Evolutionary conservation across 2,329 filamentous ascomycete species (phyloP).

Genomic region (Hypoxylon sp.): DNA sequence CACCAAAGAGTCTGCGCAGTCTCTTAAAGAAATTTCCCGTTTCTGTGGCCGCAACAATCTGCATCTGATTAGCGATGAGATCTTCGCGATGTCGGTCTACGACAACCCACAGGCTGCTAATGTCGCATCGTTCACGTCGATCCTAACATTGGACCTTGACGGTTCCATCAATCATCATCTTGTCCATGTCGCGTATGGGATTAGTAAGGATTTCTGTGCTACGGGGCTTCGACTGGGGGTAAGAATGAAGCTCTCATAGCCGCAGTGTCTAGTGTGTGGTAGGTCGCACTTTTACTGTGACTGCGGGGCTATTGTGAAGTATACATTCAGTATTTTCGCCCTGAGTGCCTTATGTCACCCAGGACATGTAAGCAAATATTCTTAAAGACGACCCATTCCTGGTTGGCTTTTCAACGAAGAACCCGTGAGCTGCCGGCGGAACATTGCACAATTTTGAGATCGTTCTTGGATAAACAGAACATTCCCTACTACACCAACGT

Average conservation of each 20-base stretch:
- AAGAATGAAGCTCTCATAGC: constrained; percentile 10
- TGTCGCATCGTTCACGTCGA: constrained; percentile 2
- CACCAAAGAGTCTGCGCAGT: constrained; percentile 3
- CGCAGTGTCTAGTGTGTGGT: constrained; percentile 7
- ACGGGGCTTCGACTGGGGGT: constrained; percentile 4
- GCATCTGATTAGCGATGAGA: constrained; percentile 10
- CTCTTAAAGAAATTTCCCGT: constrained; percentile 7
- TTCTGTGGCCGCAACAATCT: constrained; percentile 12
- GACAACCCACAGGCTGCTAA: constrained; percentile 5
- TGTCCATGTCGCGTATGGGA: constrained; percentile 12
- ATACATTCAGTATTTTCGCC: background rate
- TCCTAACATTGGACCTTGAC: background rate
- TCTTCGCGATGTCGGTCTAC: constrained; percentile 16
- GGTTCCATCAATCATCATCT: constrained; percentile 6
- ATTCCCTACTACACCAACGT: constrained; percentile 3
- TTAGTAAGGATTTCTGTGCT: constrained; percentile 15
- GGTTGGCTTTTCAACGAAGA: constrained; percentile 1
- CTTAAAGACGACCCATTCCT: constrained; percentile 1
- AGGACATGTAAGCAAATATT: constrained; percentile 9
- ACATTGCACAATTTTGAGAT: background rate
- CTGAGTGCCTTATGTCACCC: constrained; percentile 10
- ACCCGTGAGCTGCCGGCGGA: background rate
- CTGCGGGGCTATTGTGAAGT: background rate
- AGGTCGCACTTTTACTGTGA: background rate
- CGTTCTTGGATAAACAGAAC: background rate